Percentiles rank a stretch among this genome's conserved stretches.
phyloP scores from a whole-genome alignment of 2,329 filamentous ascomycete species.

The Meredithiella fracta region DNA sequence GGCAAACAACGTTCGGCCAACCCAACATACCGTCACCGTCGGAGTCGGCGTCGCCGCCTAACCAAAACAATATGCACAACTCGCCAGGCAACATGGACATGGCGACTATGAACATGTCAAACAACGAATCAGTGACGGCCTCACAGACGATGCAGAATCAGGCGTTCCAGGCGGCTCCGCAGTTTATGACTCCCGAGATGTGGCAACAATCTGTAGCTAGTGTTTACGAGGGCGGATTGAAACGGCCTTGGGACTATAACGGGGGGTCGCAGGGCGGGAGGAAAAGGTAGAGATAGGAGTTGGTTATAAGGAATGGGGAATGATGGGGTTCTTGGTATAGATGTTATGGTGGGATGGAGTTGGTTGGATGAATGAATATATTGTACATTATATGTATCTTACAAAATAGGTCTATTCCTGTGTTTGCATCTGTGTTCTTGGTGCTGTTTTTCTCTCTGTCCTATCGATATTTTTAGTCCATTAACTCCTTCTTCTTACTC shows the following conservation, averaged over 20 bases:
- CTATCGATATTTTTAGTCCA: neutral
- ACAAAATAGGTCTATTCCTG: neutral
- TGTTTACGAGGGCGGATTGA: slow-evolving; percentile 49
- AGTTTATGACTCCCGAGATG: slow-evolving; percentile 54
- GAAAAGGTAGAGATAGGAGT: slow-evolving; percentile 5
- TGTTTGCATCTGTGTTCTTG: neutral
- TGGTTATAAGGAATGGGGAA: neutral
- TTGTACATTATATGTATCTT: neutral
- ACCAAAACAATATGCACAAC: slow-evolving; percentile 18
- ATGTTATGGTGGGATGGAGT: neutral
- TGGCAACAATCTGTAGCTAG: slow-evolving; percentile 57
- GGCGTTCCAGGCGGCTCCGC: slow-evolving; percentile 34
- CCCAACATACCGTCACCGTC: slow-evolving; percentile 8
- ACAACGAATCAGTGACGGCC: slow-evolving; percentile 18
- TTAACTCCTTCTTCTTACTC: neutral
- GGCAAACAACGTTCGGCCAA: slow-evolving; percentile 75
- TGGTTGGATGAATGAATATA: neutral
- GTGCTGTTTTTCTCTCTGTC: neutral
- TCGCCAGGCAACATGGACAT: slow-evolving; percentile 10
- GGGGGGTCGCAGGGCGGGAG: slow-evolving; percentile 19
- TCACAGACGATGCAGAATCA: slow-evolving; percentile 23
- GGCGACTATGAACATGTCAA: neutral
- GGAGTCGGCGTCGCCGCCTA: slow-evolving; percentile 29
- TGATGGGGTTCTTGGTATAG: neutral
- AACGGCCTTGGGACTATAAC: slow-evolving; percentile 45